Evolutionary conservation across 2,329 filamentous ascomycete genomes (phyloP), one percentile per base, ranked within the genome.

Genomic region (Xylaria multiplex): DNA sequence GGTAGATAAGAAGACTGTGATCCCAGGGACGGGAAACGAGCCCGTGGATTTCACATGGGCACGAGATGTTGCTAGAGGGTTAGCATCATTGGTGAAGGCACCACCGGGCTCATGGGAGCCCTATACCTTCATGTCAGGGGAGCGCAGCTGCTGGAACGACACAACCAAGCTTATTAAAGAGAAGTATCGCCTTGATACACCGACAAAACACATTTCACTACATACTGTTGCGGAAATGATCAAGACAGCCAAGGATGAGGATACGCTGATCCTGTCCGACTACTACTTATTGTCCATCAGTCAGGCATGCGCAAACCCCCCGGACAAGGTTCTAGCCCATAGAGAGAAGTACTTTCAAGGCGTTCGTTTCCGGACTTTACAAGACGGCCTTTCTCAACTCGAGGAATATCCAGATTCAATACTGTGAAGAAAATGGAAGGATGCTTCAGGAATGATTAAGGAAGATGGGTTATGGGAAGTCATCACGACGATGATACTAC

Each of bases 41-140:
- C 59, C 59, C 9, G 40, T 61, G 14, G 59, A 54, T 46, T 61
- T 61, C 40, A 61, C 59, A 43, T 61, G 59, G 59, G 59, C 59
- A 14, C 46, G 59, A 32, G 59, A 61, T 46, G 59, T 48, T 45
- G 49, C 22, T 16, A 61, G n/a, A 22, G 59, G 8, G 14, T n/a
- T 61, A n/a, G 59, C 27, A 35, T 32, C 49, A 11, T 46, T 61
- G 48, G 37, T 61, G 6, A 40, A 32, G 11, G 59, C 59, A 24
- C 59, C 59, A 22, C 13, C 6, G 22, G 59, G 59, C 32, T 46
- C 48, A 54, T 61, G 59, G 59, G 48, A 54, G 40, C 22, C 48
- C 22, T 61, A 61, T 37, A 61, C 59, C 7, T 61, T 61, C 49
- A 61, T 61, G 59, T 22, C 48, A 45, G 59, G 59, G 35, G 59